phyloP scores from a whole-genome alignment of 2,329 filamentous ascomycete genomes.

The Byssochlamys sp. region DNA sequence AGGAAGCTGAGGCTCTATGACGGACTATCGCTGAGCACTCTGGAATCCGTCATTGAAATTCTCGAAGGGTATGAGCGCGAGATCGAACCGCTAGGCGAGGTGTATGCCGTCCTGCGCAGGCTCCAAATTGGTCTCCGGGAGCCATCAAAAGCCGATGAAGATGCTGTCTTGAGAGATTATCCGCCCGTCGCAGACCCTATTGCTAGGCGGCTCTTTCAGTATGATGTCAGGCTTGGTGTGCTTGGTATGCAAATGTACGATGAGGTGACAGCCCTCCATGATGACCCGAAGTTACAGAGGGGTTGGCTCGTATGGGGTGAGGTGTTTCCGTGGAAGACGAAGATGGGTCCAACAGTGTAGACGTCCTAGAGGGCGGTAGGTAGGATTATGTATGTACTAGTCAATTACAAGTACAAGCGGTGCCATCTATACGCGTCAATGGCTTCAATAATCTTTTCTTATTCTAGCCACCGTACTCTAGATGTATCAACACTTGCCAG shows the following conservation, averaged over 20 bases:
- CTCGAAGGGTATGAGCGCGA: conserved; percentile 14
- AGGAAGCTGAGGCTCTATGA: conserved; percentile 12
- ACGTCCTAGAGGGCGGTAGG: not conserved
- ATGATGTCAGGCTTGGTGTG: conserved; percentile 11
- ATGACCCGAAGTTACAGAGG: conserved; percentile 25
- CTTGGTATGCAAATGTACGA: conserved; percentile 32
- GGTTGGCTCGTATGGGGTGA: conserved; percentile 5
- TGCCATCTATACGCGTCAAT: no score
- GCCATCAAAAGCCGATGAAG: conserved; percentile 1
- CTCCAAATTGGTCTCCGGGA: conserved; percentile 8
- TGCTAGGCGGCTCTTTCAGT: conserved; percentile 6
- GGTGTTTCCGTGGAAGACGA: conserved; percentile 1
- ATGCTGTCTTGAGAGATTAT: conserved; percentile 6
- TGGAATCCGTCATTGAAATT: conserved; percentile 9
- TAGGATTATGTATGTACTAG: not conserved
- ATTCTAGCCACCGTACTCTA: not conserved
- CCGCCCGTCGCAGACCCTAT: conserved; percentile 9
- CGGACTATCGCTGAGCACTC: conserved; percentile 8
- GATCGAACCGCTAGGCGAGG: conserved; percentile 6
- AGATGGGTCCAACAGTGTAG: not conserved
- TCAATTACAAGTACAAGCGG: no score
- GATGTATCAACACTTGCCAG: no score
- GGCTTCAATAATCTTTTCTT: not conserved
- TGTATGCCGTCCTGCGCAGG: conserved; percentile 10
- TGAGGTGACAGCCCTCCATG: conserved; percentile 47